Percentiles rank a stretch among this genome's conserved stretches.
These are phyloP conservation scores for Tremellales sp. DNA, from an alignment of 1,284 basidiomycete genomes.

Conservation along the genomic window DNA sequence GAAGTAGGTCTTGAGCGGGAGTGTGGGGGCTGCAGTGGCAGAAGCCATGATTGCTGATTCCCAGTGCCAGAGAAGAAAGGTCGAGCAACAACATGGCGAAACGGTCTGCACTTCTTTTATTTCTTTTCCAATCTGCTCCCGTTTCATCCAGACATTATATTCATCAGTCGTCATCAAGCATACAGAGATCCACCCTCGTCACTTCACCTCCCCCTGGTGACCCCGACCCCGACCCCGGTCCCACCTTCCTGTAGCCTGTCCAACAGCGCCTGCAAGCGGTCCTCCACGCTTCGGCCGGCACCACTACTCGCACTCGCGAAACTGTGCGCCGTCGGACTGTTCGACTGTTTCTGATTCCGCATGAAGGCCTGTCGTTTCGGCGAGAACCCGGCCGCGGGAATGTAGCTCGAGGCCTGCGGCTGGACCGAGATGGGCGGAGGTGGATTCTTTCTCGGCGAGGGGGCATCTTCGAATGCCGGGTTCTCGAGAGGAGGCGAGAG, in stretches of 20 bases:
- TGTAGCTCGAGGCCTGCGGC: background rate
- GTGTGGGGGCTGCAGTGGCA: too few relatives aligned
- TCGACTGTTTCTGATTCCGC: slow-evolving; percentile 1
- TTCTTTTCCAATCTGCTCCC: too few relatives aligned
- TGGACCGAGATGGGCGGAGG: background rate
- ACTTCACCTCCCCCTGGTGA: too few relatives aligned
- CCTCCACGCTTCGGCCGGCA: slow-evolving; percentile 29
- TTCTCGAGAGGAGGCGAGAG: slow-evolving; percentile 12
- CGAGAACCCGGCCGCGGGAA: slow-evolving; percentile 20
- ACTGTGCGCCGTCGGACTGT: slow-evolving; percentile 25
- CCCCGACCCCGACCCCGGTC: too few relatives aligned
- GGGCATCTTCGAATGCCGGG: slow-evolving; percentile 32
- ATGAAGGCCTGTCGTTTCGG: slow-evolving; percentile 28
- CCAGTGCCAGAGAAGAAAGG: too few relatives aligned
- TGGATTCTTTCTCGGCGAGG: slow-evolving; percentile 10
- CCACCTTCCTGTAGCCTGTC: slow-evolving; percentile 31
- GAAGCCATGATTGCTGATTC: too few relatives aligned
- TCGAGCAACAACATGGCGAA: too few relatives aligned
- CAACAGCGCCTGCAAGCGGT: slow-evolving; percentile 42
- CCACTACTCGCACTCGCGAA: slow-evolving; percentile 22
- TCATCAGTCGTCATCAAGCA: too few relatives aligned
- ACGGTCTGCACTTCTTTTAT: too few relatives aligned
- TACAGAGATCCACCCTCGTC: too few relatives aligned
- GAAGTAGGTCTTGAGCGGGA: too few relatives aligned
- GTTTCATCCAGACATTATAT: too few relatives aligned